Evolutionary conservation across 768 basidiomycete genomes (phyloP).

Genomic region (Termitomyces sp.): DNA sequence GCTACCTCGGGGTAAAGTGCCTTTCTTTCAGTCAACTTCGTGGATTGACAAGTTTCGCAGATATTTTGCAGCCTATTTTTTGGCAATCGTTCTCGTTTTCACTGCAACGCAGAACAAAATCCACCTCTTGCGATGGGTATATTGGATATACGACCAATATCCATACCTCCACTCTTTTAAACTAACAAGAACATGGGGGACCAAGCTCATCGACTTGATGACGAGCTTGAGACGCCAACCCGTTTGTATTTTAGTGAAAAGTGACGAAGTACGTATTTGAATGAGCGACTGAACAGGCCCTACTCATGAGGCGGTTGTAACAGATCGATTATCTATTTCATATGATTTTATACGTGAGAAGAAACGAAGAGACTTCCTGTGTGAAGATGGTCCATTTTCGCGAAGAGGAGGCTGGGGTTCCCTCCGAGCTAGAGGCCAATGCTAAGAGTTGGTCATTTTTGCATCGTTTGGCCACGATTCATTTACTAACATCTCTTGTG

Average conservation of each 20-base stretch:
- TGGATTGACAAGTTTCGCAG: constrained; percentile 21
- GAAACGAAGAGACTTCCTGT: constrained; percentile 66
- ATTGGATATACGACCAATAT: constrained; percentile 63
- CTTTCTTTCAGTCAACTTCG: background rate
- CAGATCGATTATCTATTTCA: constrained; percentile 64
- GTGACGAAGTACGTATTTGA: constrained; percentile 50
- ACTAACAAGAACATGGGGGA: constrained; percentile 35
- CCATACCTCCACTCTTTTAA: constrained; percentile 36
- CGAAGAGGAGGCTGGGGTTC: constrained; percentile 44
- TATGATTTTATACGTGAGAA: constrained; percentile 58
- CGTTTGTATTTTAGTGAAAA: constrained; percentile 55
- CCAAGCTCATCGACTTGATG: constrained; percentile 38
- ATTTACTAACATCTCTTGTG: background rate
- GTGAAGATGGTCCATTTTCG: constrained; percentile 67
- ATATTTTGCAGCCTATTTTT: constrained; percentile 60
- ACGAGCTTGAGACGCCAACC: constrained; percentile 42
- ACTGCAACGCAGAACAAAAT: constrained; percentile 48
- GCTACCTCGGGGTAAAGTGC: constrained; percentile 45
- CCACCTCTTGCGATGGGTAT: constrained; percentile 42
- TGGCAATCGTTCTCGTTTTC: constrained; percentile 42
- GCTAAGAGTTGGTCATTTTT: constrained; percentile 38
- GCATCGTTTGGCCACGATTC: background rate
- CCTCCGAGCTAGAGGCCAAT: constrained; percentile 71
- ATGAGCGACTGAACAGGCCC: background rate
- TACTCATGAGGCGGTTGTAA: background rate